Evolutionary conservation across 106 monocot species (phyloP).

Genomic region (Dendrobium huoshanense): DNA sequence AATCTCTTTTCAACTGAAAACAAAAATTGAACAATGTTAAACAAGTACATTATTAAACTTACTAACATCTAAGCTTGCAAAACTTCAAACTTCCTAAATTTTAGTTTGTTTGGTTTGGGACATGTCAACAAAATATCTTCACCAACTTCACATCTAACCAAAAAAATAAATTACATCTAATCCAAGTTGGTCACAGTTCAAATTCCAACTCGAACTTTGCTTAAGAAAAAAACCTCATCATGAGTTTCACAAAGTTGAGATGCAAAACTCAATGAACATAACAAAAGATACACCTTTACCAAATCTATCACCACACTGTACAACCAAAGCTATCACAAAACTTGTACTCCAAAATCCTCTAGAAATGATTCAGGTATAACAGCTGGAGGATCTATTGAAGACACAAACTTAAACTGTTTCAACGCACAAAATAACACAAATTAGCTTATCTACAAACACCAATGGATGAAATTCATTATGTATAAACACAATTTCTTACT

Average conservation of each 20-base stretch:
- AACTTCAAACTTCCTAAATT: background rate
- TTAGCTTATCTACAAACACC: background rate
- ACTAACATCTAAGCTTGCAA: background rate
- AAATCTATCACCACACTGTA: background rate
- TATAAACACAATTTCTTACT: conserved; percentile 2
- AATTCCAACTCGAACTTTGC: background rate
- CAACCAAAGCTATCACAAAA: background rate
- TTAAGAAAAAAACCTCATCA: background rate
- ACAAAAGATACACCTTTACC: background rate
- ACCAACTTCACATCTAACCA: background rate
- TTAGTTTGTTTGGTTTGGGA: background rate
- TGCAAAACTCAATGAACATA: background rate
- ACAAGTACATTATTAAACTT: background rate
- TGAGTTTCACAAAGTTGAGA: background rate
- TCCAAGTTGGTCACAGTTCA: background rate
- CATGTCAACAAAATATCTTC: background rate
- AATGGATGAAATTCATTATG: background rate
- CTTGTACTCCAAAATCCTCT: conserved; percentile 1
- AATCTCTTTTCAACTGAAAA: background rate
- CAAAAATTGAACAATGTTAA: background rate
- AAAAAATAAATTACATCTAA: background rate
- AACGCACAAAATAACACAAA: background rate
- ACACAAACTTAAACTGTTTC: conserved; percentile 48
- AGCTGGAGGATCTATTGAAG: conserved; percentile 15
- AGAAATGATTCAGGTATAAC: conserved; percentile 30